Conservation (phyloP, 1,139 yeast genomes). For the Maudiozyma humilis region DNA sequence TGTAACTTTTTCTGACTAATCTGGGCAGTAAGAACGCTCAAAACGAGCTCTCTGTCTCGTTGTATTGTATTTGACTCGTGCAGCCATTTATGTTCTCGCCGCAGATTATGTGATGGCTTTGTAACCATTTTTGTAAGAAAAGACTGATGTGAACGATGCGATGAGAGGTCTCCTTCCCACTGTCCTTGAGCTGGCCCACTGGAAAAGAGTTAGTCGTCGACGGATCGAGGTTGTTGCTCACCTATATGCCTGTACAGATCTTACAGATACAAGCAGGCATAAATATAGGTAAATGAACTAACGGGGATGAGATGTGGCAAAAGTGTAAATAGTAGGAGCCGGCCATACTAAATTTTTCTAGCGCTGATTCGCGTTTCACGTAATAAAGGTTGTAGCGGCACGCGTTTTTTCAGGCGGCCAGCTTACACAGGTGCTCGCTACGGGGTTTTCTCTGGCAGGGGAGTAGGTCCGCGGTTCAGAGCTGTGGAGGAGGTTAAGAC, state of each 20-base stretch:
- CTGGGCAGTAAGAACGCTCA: constrained; percentile 15
- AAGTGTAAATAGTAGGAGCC: background rate
- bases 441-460: background rate
- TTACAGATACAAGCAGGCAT: too few relatives aligned
- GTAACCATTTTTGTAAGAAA: constrained; percentile 14
- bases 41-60: constrained; percentile 17
- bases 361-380: background rate
- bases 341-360: background rate
- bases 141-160: background rate
- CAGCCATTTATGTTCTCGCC: constrained; percentile 30
- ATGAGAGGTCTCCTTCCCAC: background rate
- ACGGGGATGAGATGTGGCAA: background rate
- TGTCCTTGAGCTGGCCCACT: too few relatives aligned
- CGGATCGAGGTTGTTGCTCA: too few relatives aligned
- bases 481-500: too few relatives aligned
- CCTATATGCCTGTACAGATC: too few relatives aligned
- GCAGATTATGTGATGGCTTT: constrained; percentile 27
- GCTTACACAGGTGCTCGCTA: background rate
- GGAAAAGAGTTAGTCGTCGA: too few relatives aligned
- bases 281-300: too few relatives aligned
- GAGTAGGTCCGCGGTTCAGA: too few relatives aligned
- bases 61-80: constrained; percentile 18
- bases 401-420: background rate
- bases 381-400: background rate
- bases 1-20: constrained; percentile 11